These are phyloP conservation scores for Puccinia hordei DNA, from an alignment of 1,284 basidiomycete genomes.

Conservation along the genomic window DNA sequence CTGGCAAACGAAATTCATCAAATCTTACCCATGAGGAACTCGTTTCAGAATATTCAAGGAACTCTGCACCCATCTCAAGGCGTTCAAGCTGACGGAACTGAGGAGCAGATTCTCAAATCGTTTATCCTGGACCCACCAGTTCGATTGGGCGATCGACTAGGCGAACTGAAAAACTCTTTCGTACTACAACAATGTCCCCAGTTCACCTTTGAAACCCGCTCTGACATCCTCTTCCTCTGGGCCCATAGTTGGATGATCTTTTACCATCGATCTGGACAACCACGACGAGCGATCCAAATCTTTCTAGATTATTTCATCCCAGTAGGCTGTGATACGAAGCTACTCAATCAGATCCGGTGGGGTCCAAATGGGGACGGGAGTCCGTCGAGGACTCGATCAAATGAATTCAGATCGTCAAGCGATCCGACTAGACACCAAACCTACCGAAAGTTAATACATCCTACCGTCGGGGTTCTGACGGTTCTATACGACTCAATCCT, in stretches of 20 bases:
- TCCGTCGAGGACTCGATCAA: not conserved
- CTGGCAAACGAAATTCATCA: slow-evolving; percentile 40
- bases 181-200: not conserved
- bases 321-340: slow-evolving; percentile 38
- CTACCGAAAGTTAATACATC: slow-evolving; percentile 42
- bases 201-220: slow-evolving; percentile 27
- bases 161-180: not conserved
- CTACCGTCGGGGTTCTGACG: slow-evolving; percentile 45
- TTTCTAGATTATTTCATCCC: slow-evolving; percentile 50
- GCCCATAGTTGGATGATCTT: slow-evolving; percentile 51
- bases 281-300: slow-evolving; percentile 37
- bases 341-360: slow-evolving; percentile 15
- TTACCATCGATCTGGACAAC: slow-evolving; percentile 47
- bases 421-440: not conserved
- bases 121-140: slow-evolving; percentile 24
- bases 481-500: slow-evolving; percentile 49
- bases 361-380: not conserved
- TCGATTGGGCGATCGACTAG: not conserved
- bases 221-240: slow-evolving; percentile 44
- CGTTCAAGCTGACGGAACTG: not conserved
- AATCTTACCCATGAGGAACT: slow-evolving; percentile 28
- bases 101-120: slow-evolving; percentile 46
- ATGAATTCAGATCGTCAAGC: slow-evolving; percentile 7
- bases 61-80: not conserved
- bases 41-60: slow-evolving; percentile 13